phyloP scores from a whole-genome alignment of 176 grass and related monocot genomes.

The Phoenix dactylifera region DNA sequence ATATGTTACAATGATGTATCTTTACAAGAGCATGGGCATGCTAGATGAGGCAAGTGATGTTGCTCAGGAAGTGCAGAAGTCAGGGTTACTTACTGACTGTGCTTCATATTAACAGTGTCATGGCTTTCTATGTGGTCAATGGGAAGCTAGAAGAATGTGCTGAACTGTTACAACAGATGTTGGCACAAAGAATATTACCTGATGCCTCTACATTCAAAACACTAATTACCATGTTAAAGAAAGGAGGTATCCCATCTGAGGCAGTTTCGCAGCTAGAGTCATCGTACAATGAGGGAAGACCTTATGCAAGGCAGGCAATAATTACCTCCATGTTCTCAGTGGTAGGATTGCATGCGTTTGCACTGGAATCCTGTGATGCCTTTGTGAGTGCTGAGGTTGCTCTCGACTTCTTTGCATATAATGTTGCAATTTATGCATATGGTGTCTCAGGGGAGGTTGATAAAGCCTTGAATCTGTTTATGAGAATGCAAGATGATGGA shows the following conservation, averaged over 20 bases:
- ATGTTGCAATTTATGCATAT: slow-evolving; percentile 55
- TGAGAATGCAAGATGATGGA: slow-evolving; percentile 41
- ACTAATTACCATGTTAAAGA: slow-evolving; percentile 50
- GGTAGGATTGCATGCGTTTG: slow-evolving; percentile 33
- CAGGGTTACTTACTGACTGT: slow-evolving; percentile 48
- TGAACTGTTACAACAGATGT: slow-evolving; percentile 57
- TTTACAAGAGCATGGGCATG: slow-evolving; percentile 68
- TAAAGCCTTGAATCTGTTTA: slow-evolving; percentile 60
- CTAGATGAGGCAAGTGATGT: slow-evolving; percentile 35
- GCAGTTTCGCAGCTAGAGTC: slow-evolving; percentile 43
- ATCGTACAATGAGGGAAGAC: slow-evolving; percentile 37
- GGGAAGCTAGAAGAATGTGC: slow-evolving; percentile 50
- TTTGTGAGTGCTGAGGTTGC: slow-evolving; percentile 22
- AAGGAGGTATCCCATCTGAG: slow-evolving; percentile 24
- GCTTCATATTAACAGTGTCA: slow-evolving; percentile 48
- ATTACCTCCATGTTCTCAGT: slow-evolving; percentile 49
- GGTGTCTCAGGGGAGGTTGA: slow-evolving; percentile 36
- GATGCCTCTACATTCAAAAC: slow-evolving; percentile 45
- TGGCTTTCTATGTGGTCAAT: slow-evolving; percentile 39
- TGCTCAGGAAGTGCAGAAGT: slow-evolving; percentile 40
- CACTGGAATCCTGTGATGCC: slow-evolving; percentile 44
- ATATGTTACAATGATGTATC: slow-evolving; percentile 48
- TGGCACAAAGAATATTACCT: slow-evolving; percentile 29
- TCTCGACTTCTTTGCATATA: slow-evolving; percentile 43
- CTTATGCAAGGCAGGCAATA: slow-evolving; percentile 30